Conservation (phyloP, 148 eudicot species). For the Dianthus caryophyllus region DNA sequence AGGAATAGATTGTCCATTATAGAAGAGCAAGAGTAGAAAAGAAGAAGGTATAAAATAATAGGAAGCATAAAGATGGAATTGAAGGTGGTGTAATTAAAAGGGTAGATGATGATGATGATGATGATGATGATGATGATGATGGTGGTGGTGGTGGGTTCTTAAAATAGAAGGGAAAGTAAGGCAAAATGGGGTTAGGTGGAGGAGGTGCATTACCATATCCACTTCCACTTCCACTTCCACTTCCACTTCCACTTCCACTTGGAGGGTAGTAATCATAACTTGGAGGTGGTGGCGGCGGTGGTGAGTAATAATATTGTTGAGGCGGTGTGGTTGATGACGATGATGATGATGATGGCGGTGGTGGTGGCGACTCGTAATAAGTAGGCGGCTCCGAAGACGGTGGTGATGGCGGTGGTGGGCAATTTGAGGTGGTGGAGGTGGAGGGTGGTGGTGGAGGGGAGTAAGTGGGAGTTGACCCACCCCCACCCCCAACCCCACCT, state of each 20-base stretch:
- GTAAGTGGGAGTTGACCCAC: background rate
- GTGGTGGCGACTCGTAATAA: conserved; percentile 22
- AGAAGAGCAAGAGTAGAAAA: conserved; percentile 8
- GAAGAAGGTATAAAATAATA: conserved; percentile 8
- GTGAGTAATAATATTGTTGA: conserved; percentile 21
- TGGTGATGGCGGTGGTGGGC: conserved; percentile 30
- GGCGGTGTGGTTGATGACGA: too few relatives aligned
- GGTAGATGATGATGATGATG: conserved; percentile 18
- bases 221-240: conserved; percentile 5
- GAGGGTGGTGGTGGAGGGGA: conserved; percentile 18
- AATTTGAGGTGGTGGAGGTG: conserved; percentile 19
- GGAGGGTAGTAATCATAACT: conserved; percentile 25
- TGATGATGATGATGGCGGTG: conserved; percentile 17
- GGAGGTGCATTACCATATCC: conserved; percentile 31
- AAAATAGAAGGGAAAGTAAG: conserved; percentile 26
- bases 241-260: conserved; percentile 12
- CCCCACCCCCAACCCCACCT: background rate
- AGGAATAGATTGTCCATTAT: too few relatives aligned
- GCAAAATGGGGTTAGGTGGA: conserved; percentile 32
- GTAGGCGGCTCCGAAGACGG: conserved; percentile 14
- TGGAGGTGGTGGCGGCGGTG: conserved; percentile 30
- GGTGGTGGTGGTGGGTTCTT: conserved; percentile 23
- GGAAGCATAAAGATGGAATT: background rate
- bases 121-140: background rate
- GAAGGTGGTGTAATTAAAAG: background rate